Conservation (phyloP, 768 basidiomycete species). For the Phlebiopsis gigantea region DNA sequence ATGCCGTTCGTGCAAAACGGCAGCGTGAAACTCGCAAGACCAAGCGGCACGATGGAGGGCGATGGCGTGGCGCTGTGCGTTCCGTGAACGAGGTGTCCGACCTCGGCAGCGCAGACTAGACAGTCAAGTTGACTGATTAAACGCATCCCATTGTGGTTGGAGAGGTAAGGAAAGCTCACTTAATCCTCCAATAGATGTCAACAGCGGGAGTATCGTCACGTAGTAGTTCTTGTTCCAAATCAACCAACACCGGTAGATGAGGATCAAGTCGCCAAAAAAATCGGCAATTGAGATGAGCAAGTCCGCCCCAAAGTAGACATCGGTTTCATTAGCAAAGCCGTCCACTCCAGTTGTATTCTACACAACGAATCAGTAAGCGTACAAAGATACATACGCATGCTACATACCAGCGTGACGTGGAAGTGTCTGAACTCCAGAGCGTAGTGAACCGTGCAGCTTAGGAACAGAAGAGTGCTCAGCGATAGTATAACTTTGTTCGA, state of each 20-base stretch:
- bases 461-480: slow-evolving; percentile 27
- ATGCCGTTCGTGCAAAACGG: slow-evolving; percentile 38
- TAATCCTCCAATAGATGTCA: slow-evolving; percentile 29
- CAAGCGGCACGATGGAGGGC: slow-evolving; percentile 29
- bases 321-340: slow-evolving; percentile 27
- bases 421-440: slow-evolving; percentile 34
- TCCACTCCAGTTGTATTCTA: slow-evolving; percentile 26
- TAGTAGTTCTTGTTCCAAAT: slow-evolving; percentile 32
- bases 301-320: slow-evolving; percentile 28
- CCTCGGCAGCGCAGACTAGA: slow-evolving; percentile 17
- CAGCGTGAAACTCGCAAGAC: slow-evolving; percentile 31
- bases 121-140: too few species aligned
- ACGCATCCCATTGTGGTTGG: too few species aligned
- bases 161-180: slow-evolving; percentile 22
- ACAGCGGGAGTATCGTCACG: slow-evolving; percentile 29
- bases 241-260: slow-evolving; percentile 39
- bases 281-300: slow-evolving; percentile 32
- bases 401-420: slow-evolving; percentile 27
- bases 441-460: slow-evolving; percentile 28
- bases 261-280: slow-evolving; percentile 30
- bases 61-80: slow-evolving; percentile 33
- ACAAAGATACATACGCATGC: neutral
- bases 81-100: slow-evolving; percentile 25
- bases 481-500: slow-evolving; percentile 24
- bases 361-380: neutral